Evolutionary conservation across 495 filamentous ascomycete genomes (phyloP), one percentile per base, ranked within the genome.

Genomic region (Geoglossum glabrum): DNA sequence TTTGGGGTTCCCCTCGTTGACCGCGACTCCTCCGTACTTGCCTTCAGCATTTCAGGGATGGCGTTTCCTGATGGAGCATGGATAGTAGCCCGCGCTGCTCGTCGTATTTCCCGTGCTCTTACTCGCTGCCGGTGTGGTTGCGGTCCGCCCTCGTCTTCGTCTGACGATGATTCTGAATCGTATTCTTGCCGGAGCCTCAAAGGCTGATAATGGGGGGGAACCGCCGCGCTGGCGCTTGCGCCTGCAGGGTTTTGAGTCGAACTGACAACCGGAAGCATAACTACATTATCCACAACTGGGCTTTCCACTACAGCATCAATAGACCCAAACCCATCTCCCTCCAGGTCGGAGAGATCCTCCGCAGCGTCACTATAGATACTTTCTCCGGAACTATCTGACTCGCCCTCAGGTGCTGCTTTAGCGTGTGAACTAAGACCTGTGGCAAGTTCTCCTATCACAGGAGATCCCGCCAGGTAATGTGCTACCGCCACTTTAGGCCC

Each of bases 341-440:
- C 82, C 17, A 73, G 54, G 28, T 90, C 80, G 0, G 76, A 74
- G 1, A 85, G 69, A 56, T 87, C 84, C 64, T 95, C 89, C 45
- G 82, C 82, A 1, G 89, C 89, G 74, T 95, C 89, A 64, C 86
- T 92, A 67, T 90, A 95, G 51, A 90, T 76, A 67, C 85, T 90
- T 31, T 74, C 71, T 27, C 73, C 72, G 33, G 72, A 74, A n/a
- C 80, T 79, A 30, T 73, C 74, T 49, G 73, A 74, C 7, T 72
- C 69, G 23, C 64, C 64, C 30, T 64, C 66, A 58, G 57, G 28
- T 1, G 17, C 13, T 19, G 10, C 28, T 27, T 69, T 56, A 26
- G 61, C 67, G 43, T 69, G 67, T 17, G 57, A 62, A 7, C 58
- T 60, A 43, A 69, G 50, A 15, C 55, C 46, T 43, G 67, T 61